phyloP scores from a whole-genome alignment of 2,329 filamentous ascomycete species.

The Teratosphaeriaceae sp. region DNA sequence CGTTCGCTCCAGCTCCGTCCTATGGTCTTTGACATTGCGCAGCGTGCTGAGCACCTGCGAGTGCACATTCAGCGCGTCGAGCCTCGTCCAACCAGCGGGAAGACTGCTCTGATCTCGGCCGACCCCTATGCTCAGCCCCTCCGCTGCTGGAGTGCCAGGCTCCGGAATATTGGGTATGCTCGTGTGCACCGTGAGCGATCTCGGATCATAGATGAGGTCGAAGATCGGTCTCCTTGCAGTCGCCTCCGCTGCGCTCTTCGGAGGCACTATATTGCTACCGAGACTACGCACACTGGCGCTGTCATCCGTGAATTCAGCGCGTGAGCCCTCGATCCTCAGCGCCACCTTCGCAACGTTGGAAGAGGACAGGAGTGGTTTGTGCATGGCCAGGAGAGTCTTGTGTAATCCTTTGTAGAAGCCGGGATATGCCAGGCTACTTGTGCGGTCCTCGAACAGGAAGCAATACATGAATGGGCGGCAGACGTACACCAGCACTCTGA shows the following conservation, averaged over 20 bases:
- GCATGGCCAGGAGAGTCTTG: constrained; percentile 44
- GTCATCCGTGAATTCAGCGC: constrained; percentile 16
- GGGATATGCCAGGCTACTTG: constrained; percentile 45
- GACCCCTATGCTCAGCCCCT: constrained; percentile 26
- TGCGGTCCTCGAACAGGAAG: constrained; percentile 61
- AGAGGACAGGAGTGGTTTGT: constrained; percentile 37
- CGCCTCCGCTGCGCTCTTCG: constrained; percentile 8
- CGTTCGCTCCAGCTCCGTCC: constrained; percentile 51
- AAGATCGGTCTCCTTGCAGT: constrained; percentile 42
- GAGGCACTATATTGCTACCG: constrained; percentile 13
- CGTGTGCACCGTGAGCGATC: constrained; percentile 51
- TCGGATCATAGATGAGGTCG: constrained; percentile 56
- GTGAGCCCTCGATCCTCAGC: constrained; percentile 32
- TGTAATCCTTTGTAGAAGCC: constrained; percentile 46
- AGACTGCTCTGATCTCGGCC: constrained; percentile 9
- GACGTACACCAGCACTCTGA: constrained; percentile 67
- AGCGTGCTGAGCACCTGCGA: constrained; percentile 53
- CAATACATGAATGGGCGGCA: constrained; percentile 70
- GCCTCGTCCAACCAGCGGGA: constrained; percentile 41
- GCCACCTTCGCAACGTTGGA: constrained; percentile 38
- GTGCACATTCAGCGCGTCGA: constrained; percentile 58
- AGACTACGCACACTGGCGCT: constrained; percentile 29
- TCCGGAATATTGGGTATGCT: constrained; percentile 59
- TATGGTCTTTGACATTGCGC: constrained; percentile 41
- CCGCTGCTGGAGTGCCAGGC: constrained; percentile 38